Base-by-base conservation (phyloP, 495 filamentous ascomycete genomes). In the Ramalina intermedia region DNA sequence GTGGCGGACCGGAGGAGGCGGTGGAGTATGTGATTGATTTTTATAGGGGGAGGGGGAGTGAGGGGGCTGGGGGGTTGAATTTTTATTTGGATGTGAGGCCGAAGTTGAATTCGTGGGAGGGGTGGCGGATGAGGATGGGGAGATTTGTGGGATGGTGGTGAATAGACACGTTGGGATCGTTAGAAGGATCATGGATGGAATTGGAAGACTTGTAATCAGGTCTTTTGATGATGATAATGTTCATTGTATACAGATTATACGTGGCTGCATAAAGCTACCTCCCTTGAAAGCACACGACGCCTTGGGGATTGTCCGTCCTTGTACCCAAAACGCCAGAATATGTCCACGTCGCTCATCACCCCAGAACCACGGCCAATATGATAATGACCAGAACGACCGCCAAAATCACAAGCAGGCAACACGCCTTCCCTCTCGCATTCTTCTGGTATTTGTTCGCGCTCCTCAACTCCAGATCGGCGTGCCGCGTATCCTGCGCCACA, bases 11-110 rank as follows among this genome's bases (percentile, higher is more conserved):
- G 13, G 50, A 47, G 23, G 82, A 78, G 55, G 73, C 72, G 55
- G 66, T 98, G 37, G 91, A 96, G 60, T 98, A 98, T 61, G 80
- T 98, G 23, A 98, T 98, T 64, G 91, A 98, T 66, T 98, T 96
- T 62, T 98, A 98, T 63, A 76, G 82, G 27, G 91, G 91, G 0
- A 85, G 62, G 6, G 77, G 76, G 2, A 11, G 29, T 33, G 75
- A 72, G 43, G 82, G 76, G 3, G 21, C 6, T 3, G 75, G 73
- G 41, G 82, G 81, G 53, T 64, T 96, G 53, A 94, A 81, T 54
- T 98, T 98, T 63, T 96, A 86, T 64, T 65, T 98, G 50, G 91
- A 98, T 62, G 91, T 96, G 16, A 74, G 91, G 61, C 91, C 91
- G 4, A 98, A 98, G 71, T 55, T 98, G 63, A 94, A 94, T 67